Evolutionary conservation across 1,139 yeast genomes (phyloP), one percentile per base, ranked within the genome.

Genomic region (Sugiyamaella sp.): DNA sequence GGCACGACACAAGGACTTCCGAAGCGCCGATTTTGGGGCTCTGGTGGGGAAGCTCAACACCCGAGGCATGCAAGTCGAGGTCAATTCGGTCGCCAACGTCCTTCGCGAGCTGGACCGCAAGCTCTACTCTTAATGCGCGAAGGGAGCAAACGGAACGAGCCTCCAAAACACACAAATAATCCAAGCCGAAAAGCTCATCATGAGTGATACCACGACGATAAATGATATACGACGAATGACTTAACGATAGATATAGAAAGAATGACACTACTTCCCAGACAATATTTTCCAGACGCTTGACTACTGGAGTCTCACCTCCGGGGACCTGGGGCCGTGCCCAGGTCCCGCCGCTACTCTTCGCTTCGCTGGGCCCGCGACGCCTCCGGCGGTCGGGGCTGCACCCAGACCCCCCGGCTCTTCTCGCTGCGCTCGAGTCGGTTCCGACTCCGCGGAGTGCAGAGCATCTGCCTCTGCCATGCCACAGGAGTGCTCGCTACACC

Each of bases 1-100:
- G 51, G 84, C 93, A 20, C 76, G 95, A 57, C 96, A 89, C 68
- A 84, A 86, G 60, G 82, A 85, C 61, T 87, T 89, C 70, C 78
- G 79, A 56, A 75, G 82, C 9, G 88, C 85, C 16, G 95, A 88
- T 60, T 82, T 89, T 64, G 81, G 86, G 51, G 80, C 84, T 1
- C 74, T 89, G 58, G 90, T 89, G 3, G 89, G 89, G 8, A 82
- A 85, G 63, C 76, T 89, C 60, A 84, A 86, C 39, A 87, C 95
- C 0, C 75, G 87, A 60, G 96, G 95, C 1, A 86, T 87, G 87
- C 89, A 86, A 64, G 95, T 89, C 41, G 96, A 89, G 65, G 96
- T 87, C 6, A 89, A 86, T 64, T 82, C 89, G 57, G 95, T 89
- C 32, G 96, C 93, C 24, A 86, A 85, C 61, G 90, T 88, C 22